Percentiles rank a stretch among this genome's conserved stretches.
phyloP scores from a whole-genome alignment of 768 basidiomycete genomes.

The Russula vinacea region DNA sequence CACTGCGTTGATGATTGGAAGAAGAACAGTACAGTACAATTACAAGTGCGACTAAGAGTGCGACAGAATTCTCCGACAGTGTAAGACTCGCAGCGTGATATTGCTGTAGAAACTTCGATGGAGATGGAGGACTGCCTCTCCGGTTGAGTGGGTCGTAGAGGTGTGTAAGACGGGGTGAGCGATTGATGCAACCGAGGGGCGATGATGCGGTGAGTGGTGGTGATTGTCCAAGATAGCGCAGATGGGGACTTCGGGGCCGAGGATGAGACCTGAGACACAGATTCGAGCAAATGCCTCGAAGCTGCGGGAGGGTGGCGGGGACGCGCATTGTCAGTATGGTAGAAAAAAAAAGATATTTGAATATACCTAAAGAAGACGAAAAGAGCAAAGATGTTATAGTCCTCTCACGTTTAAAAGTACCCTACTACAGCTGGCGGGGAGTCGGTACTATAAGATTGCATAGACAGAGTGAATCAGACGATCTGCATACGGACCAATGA shows the following conservation, averaged over 20 bases:
- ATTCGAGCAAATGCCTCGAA: constrained; percentile 86
- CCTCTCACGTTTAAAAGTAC: constrained; percentile 89
- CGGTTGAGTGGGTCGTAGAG: constrained; percentile 42
- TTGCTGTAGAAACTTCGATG: constrained; percentile 46
- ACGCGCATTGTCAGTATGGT: constrained; percentile 12
- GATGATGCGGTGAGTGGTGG: constrained; percentile 30
- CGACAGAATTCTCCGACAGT: no score
- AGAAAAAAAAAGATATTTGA: constrained; percentile 1
- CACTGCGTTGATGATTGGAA: no score
- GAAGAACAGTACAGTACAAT: no score
- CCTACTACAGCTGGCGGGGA: constrained; percentile 52
- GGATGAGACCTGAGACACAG: constrained; percentile 81
- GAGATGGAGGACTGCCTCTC: constrained; percentile 45
- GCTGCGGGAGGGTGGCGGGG: no score
- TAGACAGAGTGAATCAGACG: no score
- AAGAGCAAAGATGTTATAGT: constrained; percentile 76
- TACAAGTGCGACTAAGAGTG: no score
- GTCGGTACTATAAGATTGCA: no score
- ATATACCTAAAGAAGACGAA: constrained; percentile 81
- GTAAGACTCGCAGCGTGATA: no score
- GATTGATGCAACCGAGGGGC: constrained; percentile 34
- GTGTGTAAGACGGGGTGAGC: constrained; percentile 10
- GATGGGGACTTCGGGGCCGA: constrained; percentile 73
- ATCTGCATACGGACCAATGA: no score
- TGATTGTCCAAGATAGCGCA: constrained; percentile 46